Evolutionary conservation across 805 yeast species (phyloP), one percentile per base, ranked within the genome.

Genomic region (Metschnikowia cubensis): DNA sequence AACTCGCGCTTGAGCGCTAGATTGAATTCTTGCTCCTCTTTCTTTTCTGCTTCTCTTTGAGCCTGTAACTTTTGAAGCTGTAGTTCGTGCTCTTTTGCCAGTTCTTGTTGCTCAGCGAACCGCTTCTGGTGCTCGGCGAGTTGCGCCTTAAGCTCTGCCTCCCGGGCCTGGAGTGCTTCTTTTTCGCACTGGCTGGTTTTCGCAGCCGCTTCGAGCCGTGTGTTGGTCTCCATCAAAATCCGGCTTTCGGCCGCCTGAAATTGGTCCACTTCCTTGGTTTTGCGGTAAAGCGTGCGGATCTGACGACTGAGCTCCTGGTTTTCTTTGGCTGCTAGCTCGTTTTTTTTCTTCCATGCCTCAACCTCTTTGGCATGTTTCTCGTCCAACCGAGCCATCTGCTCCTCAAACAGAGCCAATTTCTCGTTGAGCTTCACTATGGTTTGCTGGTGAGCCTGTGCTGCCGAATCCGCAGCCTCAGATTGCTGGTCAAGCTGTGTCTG

Each of bases 191-290:
- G 37, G n/a, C 21, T 33, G 13, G 31, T 2, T 33, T 42, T 42
- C 15, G 45, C 45, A 33, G 36, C 45, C 21, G 45, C 31, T 11
- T 42, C 45, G n/a, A 42, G 45, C 29, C 36, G 41, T 4, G n/a
- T 29, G 22, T 11, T 35, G 18, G 50, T 45, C 14, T 47, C 49
- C 15, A 34, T 43, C 32, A 50, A 39, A 18, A 41, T 18, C 2
- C 17, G n/a, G 35, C 32, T 41, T 22, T 52, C 56, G 11, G 49
- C 43, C 17, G 44, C 50, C 15, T 50, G 53, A 20, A 53, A 53
- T 7, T n/a, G 33, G 14, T 47, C 47, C 38, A 50, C 37, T 1
- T 47, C 51, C 20, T 20, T 11, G 8, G 53, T 37, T 31, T 48
- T 46, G n/a, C 45, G 34, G 29, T 42, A 48, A 8, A 46, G 35